Conservation (phyloP, 345 rosid species). For the Camelina sativa region DNA sequence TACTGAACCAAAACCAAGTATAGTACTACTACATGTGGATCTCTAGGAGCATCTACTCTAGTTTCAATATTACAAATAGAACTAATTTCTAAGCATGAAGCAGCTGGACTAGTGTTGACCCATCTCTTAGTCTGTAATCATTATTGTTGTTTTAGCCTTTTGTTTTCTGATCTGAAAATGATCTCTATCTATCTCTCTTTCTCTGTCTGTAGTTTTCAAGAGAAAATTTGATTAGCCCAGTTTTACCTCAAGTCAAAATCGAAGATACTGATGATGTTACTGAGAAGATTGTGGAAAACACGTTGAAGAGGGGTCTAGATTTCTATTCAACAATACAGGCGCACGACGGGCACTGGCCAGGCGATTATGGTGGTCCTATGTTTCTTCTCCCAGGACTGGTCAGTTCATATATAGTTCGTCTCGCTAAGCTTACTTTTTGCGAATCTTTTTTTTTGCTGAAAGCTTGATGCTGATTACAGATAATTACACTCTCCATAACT, state of each 20-base stretch:
- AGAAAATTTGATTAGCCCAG: slow-evolving; percentile 52
- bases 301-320: slow-evolving; percentile 71
- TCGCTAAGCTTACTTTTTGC: not conserved
- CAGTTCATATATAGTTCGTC: slow-evolving; percentile 30
- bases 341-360: slow-evolving; percentile 96
- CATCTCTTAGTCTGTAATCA: no score
- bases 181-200: not conserved
- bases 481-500: slow-evolving; percentile 75
- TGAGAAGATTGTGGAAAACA: slow-evolving; percentile 58
- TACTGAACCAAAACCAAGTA: no score
- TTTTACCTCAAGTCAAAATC: slow-evolving; percentile 60
- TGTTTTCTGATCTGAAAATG: not conserved
- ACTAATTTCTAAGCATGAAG: no score
- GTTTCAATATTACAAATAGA: no score
- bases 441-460: not conserved
- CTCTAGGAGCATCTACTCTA: no score
- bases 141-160: no score
- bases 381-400: slow-evolving; percentile 96
- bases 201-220: slow-evolving; percentile 59
- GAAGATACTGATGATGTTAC: slow-evolving; percentile 65
- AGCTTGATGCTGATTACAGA: slow-evolving; percentile 45
- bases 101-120: no score
- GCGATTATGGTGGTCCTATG: slow-evolving; percentile 99
- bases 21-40: no score
- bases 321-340: slow-evolving; percentile 83